Conservation (phyloP, 306 rosid genomes). For the Hylodesmum podocarpum region DNA sequence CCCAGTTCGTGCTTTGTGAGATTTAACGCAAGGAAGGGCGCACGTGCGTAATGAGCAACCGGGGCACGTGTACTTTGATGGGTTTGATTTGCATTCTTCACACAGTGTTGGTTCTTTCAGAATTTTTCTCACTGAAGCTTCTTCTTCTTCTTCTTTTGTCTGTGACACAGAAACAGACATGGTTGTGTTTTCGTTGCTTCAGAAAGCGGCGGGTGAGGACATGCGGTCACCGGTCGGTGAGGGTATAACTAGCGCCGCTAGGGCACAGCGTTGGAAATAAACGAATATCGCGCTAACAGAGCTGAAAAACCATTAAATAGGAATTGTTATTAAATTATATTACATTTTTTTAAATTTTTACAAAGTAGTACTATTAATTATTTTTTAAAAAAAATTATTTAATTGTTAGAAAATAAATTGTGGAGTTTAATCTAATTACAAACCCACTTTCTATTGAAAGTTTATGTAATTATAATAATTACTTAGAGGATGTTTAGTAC, state of each 20-base stretch:
- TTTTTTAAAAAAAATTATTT: too few species aligned
- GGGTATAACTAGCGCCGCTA: background rate
- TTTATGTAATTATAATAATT: too few species aligned
- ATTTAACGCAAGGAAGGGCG: slow-evolving; percentile 77
- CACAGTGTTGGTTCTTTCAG: slow-evolving; percentile 34
- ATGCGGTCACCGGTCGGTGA: background rate
- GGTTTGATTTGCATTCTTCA: slow-evolving; percentile 70
- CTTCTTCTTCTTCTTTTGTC: slow-evolving; percentile 40
- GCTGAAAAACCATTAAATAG: background rate
- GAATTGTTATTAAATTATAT: too few species aligned
- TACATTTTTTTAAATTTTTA: too few species aligned
- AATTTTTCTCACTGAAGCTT: slow-evolving; percentile 24
- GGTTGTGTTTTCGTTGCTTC: background rate
- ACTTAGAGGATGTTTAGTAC: too few species aligned
- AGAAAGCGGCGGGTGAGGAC: background rate
- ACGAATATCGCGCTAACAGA: too few species aligned
- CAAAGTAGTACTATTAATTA: too few species aligned
- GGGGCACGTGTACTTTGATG: slow-evolving; percentile 82
- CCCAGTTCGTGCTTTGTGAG: slow-evolving; percentile 70
- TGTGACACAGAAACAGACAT: background rate
- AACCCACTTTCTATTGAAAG: too few species aligned
- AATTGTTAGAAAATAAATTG: too few species aligned
- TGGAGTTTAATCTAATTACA: too few species aligned
- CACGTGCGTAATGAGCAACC: slow-evolving; percentile 82
- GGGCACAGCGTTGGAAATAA: background rate